Conservation (phyloP, 805 yeast species). For the Yamadazyma philogaea region DNA sequence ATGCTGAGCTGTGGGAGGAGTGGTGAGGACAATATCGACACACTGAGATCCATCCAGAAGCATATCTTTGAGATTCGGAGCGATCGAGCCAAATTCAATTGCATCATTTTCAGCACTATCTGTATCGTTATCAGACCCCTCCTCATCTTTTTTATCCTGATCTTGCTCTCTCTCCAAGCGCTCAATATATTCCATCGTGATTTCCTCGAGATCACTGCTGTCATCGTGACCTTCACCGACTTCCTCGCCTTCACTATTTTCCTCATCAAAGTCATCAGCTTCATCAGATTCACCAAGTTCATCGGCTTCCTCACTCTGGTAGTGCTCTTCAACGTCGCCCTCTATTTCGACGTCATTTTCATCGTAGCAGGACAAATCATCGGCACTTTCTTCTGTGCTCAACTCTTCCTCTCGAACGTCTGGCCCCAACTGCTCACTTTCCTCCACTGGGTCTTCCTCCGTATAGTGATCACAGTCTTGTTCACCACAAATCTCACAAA, state of each 20-base stretch:
- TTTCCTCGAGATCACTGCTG: constrained; percentile 13
- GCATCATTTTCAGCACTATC: constrained; percentile 5
- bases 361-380: constrained; percentile 3
- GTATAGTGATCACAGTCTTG: constrained; percentile 27
- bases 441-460: constrained; percentile 16
- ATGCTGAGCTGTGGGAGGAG: constrained; percentile 40
- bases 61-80: constrained; percentile 33
- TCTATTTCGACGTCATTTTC: constrained; percentile 15
- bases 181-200: constrained; percentile 25
- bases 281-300: neutral
- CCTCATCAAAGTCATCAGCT: constrained; percentile 17
- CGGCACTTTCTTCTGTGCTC: constrained; percentile 8
- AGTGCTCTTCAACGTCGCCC: constrained; percentile 2
- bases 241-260: constrained; percentile 3
- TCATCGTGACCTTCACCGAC: neutral
- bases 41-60: constrained; percentile 44
- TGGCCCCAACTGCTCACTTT: neutral
- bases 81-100: neutral
- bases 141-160: constrained; percentile 5
- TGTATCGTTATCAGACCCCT: constrained; percentile 16
- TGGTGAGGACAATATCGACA: constrained; percentile 63
- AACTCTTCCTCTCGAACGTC: constrained; percentile 7
- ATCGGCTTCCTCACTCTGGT: neutral
- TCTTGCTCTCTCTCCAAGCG: constrained; percentile 27
- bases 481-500: constrained; percentile 34